Percentiles rank a stretch among this genome's conserved stretches.
These are phyloP conservation scores for Guillardia theta DNA, from an alignment of 78 protist species.

Conservation along the genomic window DNA sequence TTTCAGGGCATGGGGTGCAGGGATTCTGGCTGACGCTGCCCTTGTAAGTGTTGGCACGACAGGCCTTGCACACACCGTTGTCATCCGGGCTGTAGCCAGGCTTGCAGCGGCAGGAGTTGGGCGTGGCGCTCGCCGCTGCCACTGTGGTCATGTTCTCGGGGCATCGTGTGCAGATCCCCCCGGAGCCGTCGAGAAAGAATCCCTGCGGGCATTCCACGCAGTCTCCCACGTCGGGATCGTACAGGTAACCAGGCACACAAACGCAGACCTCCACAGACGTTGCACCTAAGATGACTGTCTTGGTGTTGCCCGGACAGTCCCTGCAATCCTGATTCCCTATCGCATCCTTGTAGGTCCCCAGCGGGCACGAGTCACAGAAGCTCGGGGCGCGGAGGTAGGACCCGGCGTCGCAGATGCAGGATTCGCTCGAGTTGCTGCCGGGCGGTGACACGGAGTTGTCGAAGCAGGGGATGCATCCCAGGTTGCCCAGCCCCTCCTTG, in stretches of 20 bases:
- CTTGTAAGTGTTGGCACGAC: background rate
- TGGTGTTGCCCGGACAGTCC: too few relatives aligned
- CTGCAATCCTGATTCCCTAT: background rate
- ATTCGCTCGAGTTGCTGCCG: background rate
- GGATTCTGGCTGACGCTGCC: background rate
- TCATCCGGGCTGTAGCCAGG: too few relatives aligned
- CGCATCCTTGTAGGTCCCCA: background rate
- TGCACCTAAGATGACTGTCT: too few relatives aligned
- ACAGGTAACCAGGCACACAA: too few relatives aligned
- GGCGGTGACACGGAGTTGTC: background rate
- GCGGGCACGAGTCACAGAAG: background rate
- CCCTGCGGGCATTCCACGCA: too few relatives aligned
- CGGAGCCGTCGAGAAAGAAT: too few relatives aligned
- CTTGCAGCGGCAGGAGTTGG: too few relatives aligned
- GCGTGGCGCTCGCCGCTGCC: too few relatives aligned
- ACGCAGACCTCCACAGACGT: too few relatives aligned
- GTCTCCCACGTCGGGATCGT: too few relatives aligned
- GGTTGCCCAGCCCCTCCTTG: background rate
- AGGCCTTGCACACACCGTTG: background rate
- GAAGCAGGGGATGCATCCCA: background rate
- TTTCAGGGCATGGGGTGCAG: background rate
- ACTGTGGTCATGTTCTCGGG: too few relatives aligned
- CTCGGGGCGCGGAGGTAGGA: background rate
- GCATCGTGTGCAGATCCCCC: too few relatives aligned
- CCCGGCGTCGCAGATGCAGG: background rate